phyloP scores from a whole-genome alignment of 495 filamentous ascomycete species.

The Aspergillus leporis region DNA sequence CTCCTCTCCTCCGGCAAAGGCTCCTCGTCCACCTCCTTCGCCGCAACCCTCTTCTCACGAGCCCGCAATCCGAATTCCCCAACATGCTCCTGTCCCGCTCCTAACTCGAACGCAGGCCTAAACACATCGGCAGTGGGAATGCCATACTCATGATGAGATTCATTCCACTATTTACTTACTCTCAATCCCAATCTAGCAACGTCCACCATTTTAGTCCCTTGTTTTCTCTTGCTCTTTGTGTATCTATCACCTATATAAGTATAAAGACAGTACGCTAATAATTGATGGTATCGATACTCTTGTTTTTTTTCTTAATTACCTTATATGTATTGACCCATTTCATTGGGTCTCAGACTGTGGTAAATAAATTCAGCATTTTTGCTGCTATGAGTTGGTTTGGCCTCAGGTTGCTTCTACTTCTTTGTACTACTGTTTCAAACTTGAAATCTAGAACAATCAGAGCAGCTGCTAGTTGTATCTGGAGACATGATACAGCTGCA shows the following conservation, averaged over 20 bases:
- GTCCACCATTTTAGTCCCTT: background rate
- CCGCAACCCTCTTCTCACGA: slow-evolving; percentile 16
- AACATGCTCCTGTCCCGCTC: background rate
- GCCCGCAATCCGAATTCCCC: slow-evolving; percentile 5
- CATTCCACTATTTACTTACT: background rate
- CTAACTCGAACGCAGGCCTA: background rate
- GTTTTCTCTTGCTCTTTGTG: background rate
- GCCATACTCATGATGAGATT: background rate
- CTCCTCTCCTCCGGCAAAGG: slow-evolving; percentile 58
- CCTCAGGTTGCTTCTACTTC: too few relatives aligned
- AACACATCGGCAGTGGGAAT: background rate
- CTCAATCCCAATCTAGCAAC: background rate
- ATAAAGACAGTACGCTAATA: too few relatives aligned
- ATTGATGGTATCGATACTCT: too few relatives aligned
- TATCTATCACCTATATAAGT: background rate
- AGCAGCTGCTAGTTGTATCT: too few relatives aligned
- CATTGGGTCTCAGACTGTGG: too few relatives aligned
- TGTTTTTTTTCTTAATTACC: too few relatives aligned
- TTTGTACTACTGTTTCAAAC: too few relatives aligned
- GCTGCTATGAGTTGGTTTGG: too few relatives aligned
- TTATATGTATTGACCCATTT: too few relatives aligned
- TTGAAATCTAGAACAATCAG: too few relatives aligned
- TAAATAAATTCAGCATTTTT: too few relatives aligned
- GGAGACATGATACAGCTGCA: too few relatives aligned
- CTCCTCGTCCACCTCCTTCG: slow-evolving; percentile 14